Evolutionary conservation across 495 filamentous ascomycete genomes (phyloP).

Genomic region (Viridothelium virens): DNA sequence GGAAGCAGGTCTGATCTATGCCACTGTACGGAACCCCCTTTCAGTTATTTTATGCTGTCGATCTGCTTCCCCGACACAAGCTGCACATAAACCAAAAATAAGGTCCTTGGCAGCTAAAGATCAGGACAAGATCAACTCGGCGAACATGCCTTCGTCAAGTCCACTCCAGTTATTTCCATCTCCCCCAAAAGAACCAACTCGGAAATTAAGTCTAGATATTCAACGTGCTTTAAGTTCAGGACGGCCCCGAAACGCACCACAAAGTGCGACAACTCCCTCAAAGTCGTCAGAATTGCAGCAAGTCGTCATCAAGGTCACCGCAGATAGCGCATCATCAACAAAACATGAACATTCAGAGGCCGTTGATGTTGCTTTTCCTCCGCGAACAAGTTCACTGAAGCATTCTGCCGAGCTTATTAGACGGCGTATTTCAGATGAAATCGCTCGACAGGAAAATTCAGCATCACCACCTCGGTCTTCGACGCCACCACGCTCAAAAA

Average conservation of each 20-base stretch:
- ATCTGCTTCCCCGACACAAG: background rate
- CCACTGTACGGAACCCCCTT: background rate
- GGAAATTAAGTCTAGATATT: slow-evolving; percentile 7
- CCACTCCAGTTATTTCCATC: slow-evolving; percentile 8
- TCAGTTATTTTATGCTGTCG: slow-evolving; percentile 8
- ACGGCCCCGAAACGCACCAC: slow-evolving; percentile 1
- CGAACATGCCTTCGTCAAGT: slow-evolving; percentile 10
- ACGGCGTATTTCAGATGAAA: slow-evolving; percentile 8
- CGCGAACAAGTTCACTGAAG: slow-evolving; percentile 9
- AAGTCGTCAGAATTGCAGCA: background rate
- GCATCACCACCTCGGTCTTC: background rate
- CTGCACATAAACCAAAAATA: background rate
- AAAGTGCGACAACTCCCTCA: background rate
- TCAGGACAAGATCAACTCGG: background rate
- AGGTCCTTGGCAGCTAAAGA: background rate
- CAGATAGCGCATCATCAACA: background rate
- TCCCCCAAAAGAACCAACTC: slow-evolving; percentile 5
- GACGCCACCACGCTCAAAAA: background rate
- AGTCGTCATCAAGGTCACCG: slow-evolving; percentile 10
- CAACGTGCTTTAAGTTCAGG: slow-evolving; percentile 7
- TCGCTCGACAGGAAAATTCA: background rate
- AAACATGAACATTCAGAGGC: background rate
- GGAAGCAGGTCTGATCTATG: background rate
- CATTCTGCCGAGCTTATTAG: slow-evolving; percentile 6
- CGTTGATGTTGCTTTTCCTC: background rate